Conservation (phyloP, 164 flowering plant species). For the Stephania cephalantha region DNA sequence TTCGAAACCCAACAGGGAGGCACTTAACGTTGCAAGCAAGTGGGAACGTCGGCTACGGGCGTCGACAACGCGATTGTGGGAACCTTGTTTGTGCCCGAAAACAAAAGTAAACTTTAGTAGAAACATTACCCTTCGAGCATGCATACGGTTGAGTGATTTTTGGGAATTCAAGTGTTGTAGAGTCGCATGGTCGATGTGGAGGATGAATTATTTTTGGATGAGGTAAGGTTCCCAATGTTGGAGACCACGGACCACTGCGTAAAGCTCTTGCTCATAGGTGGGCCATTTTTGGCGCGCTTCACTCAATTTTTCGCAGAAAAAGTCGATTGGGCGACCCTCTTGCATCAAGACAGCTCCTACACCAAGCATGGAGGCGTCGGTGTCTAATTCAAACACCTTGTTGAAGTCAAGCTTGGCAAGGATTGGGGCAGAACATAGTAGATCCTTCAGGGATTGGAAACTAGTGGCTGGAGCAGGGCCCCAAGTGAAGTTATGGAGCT, state of each 20-base stretch:
- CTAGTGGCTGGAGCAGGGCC: background rate
- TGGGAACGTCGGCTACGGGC: background rate
- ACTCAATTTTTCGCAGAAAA: background rate
- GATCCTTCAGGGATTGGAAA: background rate
- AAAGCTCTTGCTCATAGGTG: background rate
- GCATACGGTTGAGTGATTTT: background rate
- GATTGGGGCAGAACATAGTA: background rate
- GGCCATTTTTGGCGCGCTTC: background rate
- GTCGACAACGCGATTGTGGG: background rate
- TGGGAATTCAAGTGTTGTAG: background rate
- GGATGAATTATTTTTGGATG: background rate
- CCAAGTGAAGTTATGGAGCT: background rate
- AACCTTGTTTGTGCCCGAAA: background rate
- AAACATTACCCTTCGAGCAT: background rate
- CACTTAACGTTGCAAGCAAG: background rate
- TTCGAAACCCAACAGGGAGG: background rate
- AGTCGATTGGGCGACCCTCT: background rate
- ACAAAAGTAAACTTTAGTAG: constrained; percentile 4
- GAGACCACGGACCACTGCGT: background rate
- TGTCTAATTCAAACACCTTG: background rate
- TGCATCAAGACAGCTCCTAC: background rate
- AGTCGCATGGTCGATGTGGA: background rate
- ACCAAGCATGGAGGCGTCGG: background rate
- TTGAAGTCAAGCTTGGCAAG: background rate
- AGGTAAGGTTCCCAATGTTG: background rate